These are phyloP conservation scores for Magnolia officinalis DNA, from an alignment of 164 flowering plant species.

Conservation along the genomic window DNA sequence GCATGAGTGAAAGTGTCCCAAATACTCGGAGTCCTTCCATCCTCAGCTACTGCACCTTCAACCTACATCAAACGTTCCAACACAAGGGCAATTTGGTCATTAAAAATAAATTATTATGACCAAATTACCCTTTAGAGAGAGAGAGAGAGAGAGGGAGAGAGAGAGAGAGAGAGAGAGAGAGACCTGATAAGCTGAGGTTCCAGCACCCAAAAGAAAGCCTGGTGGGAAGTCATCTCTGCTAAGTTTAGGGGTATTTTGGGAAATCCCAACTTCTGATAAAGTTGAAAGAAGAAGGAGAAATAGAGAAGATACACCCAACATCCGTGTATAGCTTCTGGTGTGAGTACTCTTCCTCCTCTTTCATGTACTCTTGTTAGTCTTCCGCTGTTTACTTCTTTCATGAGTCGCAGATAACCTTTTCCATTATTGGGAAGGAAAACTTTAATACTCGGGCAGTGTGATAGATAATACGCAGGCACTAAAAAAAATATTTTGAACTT, in stretches of 20 bases:
- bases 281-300: neutral
- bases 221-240: conserved; percentile 10
- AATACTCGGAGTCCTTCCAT: conserved; percentile 16
- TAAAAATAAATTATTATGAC: too few species aligned
- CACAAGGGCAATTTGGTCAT: too few species aligned
- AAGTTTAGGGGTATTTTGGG: neutral
- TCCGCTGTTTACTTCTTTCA: too few species aligned
- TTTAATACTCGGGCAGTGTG: too few species aligned
- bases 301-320: neutral
- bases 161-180: neutral
- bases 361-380: too few species aligned
- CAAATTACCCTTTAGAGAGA: too few species aligned
- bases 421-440: too few species aligned
- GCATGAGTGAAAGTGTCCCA: conserved; percentile 19
- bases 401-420: too few species aligned
- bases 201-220: conserved; percentile 11
- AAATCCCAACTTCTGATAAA: neutral
- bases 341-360: too few species aligned
- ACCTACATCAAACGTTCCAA: conserved; percentile 2
- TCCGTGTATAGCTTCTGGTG: neutral
- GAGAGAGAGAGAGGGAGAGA: neutral
- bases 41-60: conserved; percentile 17
- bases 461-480: too few species aligned
- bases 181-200: conserved; percentile 14
- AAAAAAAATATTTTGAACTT: too few species aligned